Percentiles rank a stretch among this genome's conserved stretches.
These are phyloP conservation scores for Zalerion maritima DNA, from an alignment of 495 filamentous ascomycete species.

Conservation along the genomic window DNA sequence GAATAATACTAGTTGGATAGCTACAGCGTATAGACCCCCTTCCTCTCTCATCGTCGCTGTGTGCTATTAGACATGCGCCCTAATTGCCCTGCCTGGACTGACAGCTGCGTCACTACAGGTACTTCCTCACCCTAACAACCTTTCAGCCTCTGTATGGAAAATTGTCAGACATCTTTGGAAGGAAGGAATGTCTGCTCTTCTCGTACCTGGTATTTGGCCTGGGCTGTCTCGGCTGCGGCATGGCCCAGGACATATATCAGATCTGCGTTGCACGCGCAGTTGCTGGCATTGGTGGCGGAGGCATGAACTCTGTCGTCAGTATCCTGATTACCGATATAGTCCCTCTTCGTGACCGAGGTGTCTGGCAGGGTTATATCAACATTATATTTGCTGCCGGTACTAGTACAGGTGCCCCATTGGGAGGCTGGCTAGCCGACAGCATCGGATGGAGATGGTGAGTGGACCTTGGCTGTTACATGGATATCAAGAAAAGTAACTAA, in stretches of 20 bases:
- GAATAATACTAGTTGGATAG: conserved; percentile 74
- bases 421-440: conserved; percentile 59
- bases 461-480: not conserved
- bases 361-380: conserved; percentile 75
- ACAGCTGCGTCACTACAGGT: conserved; percentile 14
- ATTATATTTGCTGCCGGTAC: conserved; percentile 61
- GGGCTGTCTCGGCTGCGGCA: conserved; percentile 58
- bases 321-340: conserved; percentile 72
- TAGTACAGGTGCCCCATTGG: conserved; percentile 57
- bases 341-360: conserved; percentile 57
- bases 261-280: conserved; percentile 52
- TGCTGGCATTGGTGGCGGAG: conserved; percentile 63
- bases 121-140: conserved; percentile 62
- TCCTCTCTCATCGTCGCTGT: not conserved
- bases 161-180: conserved; percentile 67
- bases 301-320: conserved; percentile 68
- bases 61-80: not conserved
- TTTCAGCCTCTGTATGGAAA: conserved; percentile 74
- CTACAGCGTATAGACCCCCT: conserved; percentile 40
- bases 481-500: not conserved
- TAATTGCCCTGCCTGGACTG: no score
- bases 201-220: conserved; percentile 60
- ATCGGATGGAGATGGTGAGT: conserved; percentile 72
- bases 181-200: conserved; percentile 61
- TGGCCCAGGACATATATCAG: conserved; percentile 53